Evolutionary conservation across 2,329 filamentous ascomycete species (phyloP), one percentile per base, ranked within the genome.

Genomic region (Pseudogymnoascus sp.): DNA sequence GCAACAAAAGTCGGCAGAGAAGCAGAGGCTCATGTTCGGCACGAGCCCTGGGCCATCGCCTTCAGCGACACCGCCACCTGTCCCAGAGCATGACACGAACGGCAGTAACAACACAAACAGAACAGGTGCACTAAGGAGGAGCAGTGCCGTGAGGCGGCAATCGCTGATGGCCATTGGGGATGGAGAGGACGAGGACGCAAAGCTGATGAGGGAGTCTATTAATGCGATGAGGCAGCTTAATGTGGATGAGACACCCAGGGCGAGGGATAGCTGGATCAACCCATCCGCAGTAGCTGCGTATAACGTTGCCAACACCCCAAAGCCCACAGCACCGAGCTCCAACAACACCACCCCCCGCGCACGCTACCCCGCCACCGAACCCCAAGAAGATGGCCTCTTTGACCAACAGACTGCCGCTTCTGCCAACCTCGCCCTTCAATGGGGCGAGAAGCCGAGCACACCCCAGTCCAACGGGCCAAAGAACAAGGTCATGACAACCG

Each of bases 401-500:
- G 73, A 73, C 62, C 66, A 61, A 8, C 63, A 70, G n/a, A 71
- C 73, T 21, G 65, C 65, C 36, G 69, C 67, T 31, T 67, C 69
- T 11, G 73, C 73, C 1, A 69, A 68, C 64, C 34, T 72, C 41
- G 72, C 70, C n/a, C 65, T 69, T 54, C 65, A 67, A 63, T 74
- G 70, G 28, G 65, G 71, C 21, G 67, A 73, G 23, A 70, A 62
- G 54, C 23, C 68, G 31, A 43, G 45, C 3, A 63, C 67, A 2
- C 66, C 67, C n/a, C n/a, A 43, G 39, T 43, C 39, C 39, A 6
- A 11, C 3, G 48, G 21, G 21, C 76, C 81, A 7, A 79, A 80
- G 19, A 89, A 84, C 73, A 95, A 95, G 75, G 89, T 95, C 67
- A 96, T 96, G 90, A 96, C 92, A 1, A 89, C 89, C 0, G 90